Evolutionary conservation across 139 green algal species (phyloP).

Genomic region (Chlamydomonas sphaeroides): DNA sequence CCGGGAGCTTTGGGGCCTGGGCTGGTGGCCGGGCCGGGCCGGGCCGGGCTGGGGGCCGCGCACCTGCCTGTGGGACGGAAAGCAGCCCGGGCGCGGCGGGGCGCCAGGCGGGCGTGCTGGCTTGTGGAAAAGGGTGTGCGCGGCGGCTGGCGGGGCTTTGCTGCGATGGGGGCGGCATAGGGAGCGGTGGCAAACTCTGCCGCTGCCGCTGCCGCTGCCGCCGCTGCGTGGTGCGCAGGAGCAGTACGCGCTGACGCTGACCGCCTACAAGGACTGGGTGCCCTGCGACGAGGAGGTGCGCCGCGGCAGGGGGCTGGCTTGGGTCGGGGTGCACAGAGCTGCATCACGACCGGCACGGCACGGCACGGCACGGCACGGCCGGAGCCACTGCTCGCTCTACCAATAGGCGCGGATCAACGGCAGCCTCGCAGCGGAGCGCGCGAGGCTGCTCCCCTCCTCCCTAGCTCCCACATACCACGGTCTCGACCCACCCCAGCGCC

Average conservation of each 20-base stretch:
- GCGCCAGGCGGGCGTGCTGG: neutral
- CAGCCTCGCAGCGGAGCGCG: too few relatives aligned
- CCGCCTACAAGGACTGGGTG: conserved; percentile 15
- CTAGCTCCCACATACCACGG: neutral
- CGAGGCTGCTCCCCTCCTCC: too few relatives aligned
- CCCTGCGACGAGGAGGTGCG: conserved; percentile 4
- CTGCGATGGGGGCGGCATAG: neutral
- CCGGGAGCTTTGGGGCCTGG: too few relatives aligned
- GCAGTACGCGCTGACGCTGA: conserved; percentile 11
- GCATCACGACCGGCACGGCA: too few relatives aligned
- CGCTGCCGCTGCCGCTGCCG: too few relatives aligned
- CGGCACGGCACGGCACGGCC: too few relatives aligned
- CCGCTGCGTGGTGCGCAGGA: neutral
- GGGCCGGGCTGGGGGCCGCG: too few relatives aligned
- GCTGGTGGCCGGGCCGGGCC: too few relatives aligned
- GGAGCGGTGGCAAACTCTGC: too few relatives aligned
- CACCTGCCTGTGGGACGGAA: neutral
- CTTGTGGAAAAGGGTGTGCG: neutral
- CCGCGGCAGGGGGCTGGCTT: neutral
- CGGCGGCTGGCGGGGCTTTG: neutral
- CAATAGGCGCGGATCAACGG: neutral
- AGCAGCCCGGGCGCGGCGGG: neutral
- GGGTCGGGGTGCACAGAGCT: neutral
- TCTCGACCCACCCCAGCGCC: neutral
- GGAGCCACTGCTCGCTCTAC: neutral